Percentiles rank a stretch among this genome's conserved stretches.
phyloP scores from a whole-genome alignment of 73 alveolate genomes.

The Uronychia setigera region DNA sequence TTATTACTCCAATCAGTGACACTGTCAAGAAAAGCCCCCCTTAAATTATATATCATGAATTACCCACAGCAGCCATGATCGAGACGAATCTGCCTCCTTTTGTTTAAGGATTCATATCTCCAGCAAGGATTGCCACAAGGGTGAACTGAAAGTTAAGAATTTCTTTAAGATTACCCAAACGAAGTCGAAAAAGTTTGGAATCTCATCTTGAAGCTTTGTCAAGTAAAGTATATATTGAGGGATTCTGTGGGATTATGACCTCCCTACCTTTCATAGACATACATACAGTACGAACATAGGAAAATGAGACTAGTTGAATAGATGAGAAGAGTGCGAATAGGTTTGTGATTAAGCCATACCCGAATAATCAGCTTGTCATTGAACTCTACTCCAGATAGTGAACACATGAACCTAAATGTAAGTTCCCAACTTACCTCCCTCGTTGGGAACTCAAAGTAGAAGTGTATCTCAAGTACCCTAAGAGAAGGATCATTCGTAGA shows the following conservation, averaged over 20 bases:
- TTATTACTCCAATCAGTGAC: background rate
- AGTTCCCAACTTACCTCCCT: background rate
- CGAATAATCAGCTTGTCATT: background rate
- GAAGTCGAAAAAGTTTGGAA: background rate
- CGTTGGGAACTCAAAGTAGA: background rate
- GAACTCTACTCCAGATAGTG: background rate
- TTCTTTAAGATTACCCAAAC: background rate
- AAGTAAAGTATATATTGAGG: background rate
- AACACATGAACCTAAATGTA: background rate
- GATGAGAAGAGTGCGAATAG: background rate
- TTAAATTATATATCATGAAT: too few species aligned
- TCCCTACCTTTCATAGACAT: background rate
- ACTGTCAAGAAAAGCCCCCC: background rate
- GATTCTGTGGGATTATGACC: too few species aligned
- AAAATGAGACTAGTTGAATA: background rate
- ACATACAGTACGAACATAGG: background rate
- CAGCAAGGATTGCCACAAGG: background rate
- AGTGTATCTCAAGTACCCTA: background rate
- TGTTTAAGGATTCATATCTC: background rate
- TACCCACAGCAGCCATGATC: background rate
- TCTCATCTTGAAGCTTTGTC: background rate
- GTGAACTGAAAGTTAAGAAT: background rate
- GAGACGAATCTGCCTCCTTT: background rate
- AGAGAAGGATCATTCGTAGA: background rate
- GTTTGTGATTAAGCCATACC: background rate